Base-by-base conservation (phyloP, 2,329 filamentous ascomycete genomes). In the Parastagonospora avenae region DNA sequence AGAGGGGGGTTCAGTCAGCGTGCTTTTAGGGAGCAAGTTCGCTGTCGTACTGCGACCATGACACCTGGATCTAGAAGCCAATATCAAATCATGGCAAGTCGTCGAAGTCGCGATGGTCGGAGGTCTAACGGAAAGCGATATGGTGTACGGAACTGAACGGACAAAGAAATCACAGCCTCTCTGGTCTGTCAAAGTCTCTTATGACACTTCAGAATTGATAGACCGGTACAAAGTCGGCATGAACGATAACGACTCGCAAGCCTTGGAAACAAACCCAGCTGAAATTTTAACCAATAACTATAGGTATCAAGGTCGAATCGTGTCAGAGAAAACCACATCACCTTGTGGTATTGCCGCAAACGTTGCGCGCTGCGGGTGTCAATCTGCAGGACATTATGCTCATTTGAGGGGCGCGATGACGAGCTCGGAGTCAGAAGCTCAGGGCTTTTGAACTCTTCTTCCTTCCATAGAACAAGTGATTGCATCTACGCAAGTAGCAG, bases 241-340 rank as follows among this genome's bases (percentile, higher is more conserved):
- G 11, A 46, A 42, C 6, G 42, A 53, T 11, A 4, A 28, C n/a
- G 15, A 46, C 16, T 38, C 50, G 4, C 9, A 37, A 6, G 30
- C 10, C 7, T 24, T 46, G 30, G 36, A 33, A 11, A 39, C 30
- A 8, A 12, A 53, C 31, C 46, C 50, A 19, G 50, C 36, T 4
- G n/a, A 49, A n/a, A 39, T 52, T n/a, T 35, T 47, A 33, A 41
- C 11, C 6, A 39, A 50, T 3, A 36, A n/a, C n/a, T n/a, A n/a
- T 44, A 30, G 51, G 46, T 4, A 50, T 54, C 42, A 46, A 50
- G 16, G 51, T 50, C 10, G 51, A 54, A 30, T 35, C 24, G 8
- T 50, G 50, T 30, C 16, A 41, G 12, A 19, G 30, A 37, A 12
- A 38, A 2, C 47, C 51, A 12, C 43, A 50, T 16, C 28, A 16